Conservation (phyloP, 2,329 filamentous ascomycete species). For the Nigrospora osmanthi region DNA sequence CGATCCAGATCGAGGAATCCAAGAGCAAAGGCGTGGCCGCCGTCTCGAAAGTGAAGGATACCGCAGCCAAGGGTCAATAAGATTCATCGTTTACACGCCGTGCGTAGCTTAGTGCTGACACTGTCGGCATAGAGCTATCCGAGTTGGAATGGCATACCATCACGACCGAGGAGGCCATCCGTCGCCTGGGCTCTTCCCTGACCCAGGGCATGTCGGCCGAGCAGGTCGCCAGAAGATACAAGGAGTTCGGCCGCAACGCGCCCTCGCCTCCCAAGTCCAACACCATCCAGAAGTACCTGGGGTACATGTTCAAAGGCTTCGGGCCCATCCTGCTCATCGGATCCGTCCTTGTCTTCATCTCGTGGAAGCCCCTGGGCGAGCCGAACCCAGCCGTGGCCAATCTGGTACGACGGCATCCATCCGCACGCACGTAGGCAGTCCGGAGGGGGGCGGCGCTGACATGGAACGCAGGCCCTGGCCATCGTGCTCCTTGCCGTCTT, state of each 20-base stretch:
- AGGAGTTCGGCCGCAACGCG: conserved; percentile 32
- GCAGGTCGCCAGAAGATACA: conserved; percentile 22
- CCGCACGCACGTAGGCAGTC: too few relatives aligned
- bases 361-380: conserved; percentile 36
- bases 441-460: too few relatives aligned
- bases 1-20: conserved; percentile 1
- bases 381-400: conserved; percentile 31
- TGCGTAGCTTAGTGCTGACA: background rate
- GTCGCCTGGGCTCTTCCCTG: background rate
- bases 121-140: background rate
- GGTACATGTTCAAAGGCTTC: conserved; percentile 38
- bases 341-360: conserved; percentile 38
- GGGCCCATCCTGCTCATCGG: conserved; percentile 38
- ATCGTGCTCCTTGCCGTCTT: conserved; percentile 39
- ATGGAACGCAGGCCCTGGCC: conserved; percentile 43
- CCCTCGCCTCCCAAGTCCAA: conserved; percentile 33
- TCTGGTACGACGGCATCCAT: conserved; percentile 30
- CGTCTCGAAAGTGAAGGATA: conserved; percentile 1
- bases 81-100: conserved; percentile 26
- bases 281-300: conserved; percentile 30
- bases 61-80: conserved; percentile 1
- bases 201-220: background rate
- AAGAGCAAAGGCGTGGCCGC: background rate
- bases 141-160: conserved; percentile 1
- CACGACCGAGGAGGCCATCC: conserved; percentile 1